Evolutionary conservation across 139 green algal genomes (phyloP), one percentile per base, ranked within the genome.

Genomic region (Micromonas pusilla): DNA sequence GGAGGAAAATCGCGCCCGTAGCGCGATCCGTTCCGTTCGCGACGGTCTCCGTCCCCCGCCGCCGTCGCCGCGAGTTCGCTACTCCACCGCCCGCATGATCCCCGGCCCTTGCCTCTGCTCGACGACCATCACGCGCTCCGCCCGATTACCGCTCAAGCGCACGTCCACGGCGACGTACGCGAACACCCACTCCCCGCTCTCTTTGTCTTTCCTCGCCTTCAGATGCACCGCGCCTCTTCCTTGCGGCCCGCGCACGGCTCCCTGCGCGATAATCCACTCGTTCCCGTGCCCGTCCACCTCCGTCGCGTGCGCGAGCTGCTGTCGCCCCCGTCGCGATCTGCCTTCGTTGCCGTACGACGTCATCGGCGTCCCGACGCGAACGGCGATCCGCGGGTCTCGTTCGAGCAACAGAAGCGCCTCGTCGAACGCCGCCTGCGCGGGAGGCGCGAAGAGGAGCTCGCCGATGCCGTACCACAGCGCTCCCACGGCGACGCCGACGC

Each of bases 291-390:
- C 53, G 4, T 75, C 45, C 23, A 30, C 54, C 9, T 73, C 23
- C 23, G 66, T 67, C 20, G 19, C 25, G 62, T 81, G 70, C 2
- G 63, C 23, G 45, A 83, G 81, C 2, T 45, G 65, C 30, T 83
- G 79, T 31, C 79, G 28, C 33, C 13, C 74, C 31, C 37, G 54
- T 52, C 79, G 52, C 28, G 30, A 77, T 20, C 53, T 74, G 25
- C 53, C 53, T n/a, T 83, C 79, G 63, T 57, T 75, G 74, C 79
- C 79, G 53, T 83, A 83, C n/a, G 77, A 77, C 19, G 39, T 83
- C 39, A 83, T 52, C 13, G 45, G 45, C 9, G 26, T 73, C 0
- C 79, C 79, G 32, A 83, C 26, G 25, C 74, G 28, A 9, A 82
- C 62, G n/a, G 36, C 68, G 19, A 83, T 52, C 1, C 79, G 71